Evolutionary conservation across 2,329 filamentous ascomycete genomes (phyloP), one percentile per base, ranked within the genome.

Genomic region (Claviceps arundinis): DNA sequence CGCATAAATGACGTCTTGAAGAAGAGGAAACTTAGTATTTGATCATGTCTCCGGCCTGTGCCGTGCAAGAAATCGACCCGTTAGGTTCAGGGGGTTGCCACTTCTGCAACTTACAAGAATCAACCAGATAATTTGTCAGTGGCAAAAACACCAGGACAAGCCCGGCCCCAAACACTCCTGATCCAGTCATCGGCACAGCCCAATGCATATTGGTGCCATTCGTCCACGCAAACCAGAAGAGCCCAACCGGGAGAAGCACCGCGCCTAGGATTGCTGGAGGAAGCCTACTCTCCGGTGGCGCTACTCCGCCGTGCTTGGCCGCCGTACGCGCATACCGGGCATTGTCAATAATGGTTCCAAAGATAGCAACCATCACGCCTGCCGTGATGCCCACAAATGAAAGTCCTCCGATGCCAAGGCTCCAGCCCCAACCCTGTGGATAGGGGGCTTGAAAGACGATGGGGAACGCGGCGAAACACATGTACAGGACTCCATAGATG

Each of bases 211-310:
- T 64, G 0, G 72, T 70, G 17, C 68, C 72, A 55, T 78, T 80
- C 0, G 79, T 82, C 81, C 81, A 84, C 1, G 80, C 80, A 58
- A 84, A 84, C 76, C 76, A 80, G 67, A 84, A 83, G 17, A 84
- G 68, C 2, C 80, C 77, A 38, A 78, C 62, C 0, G 83, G 82
- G 2, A 86, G 67, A 5, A 73, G 59, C 47, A 83, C 64, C 14
- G 73, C 75, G 2, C 81, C 83, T 16, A 85, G 59, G 44, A 87
- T 74, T 30, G 73, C 73, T 9, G 79, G 74, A 0, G 78, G 78
- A 0, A 87, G 68, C 49, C 83, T 73, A 6, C 78, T 74, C 62
- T 87, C 84, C 0, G 82, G 81, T 2, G 81, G 74, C 7, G 81
- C 80, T 50, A 74, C 73, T 4, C 81, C 80, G 9, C 77, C 76